Evolutionary conservation across 1,284 basidiomycete species (phyloP).

Genomic region (Apiotrichum sp.): DNA sequence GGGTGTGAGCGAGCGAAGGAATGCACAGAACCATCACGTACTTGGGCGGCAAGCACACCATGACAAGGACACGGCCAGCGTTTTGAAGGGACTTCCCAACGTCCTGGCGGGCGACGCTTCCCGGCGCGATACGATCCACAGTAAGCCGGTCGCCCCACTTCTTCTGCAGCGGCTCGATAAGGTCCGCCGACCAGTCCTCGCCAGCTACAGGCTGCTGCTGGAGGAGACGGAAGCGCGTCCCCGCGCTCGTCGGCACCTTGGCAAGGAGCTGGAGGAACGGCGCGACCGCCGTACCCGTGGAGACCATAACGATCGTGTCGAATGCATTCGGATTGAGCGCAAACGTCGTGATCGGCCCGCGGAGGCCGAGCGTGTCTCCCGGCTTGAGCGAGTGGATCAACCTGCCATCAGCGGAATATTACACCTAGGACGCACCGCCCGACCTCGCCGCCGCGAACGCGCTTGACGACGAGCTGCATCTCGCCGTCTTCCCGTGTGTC

Average conservation of each 20-base stretch:
- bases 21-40: conserved; percentile 13
- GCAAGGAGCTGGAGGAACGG: conserved; percentile 46
- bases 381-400: conserved; percentile 33
- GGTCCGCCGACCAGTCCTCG: conserved; percentile 10
- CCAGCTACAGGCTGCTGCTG: conserved; percentile 22
- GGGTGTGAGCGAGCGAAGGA: background rate
- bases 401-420: conserved; percentile 12
- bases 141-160: conserved; percentile 20
- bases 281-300: conserved; percentile 44
- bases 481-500: conserved; percentile 31
- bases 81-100: conserved; percentile 3
- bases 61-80: conserved; percentile 23
- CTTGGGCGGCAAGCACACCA: conserved; percentile 40
- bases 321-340: conserved; percentile 28
- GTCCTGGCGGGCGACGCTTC: conserved; percentile 1
- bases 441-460: conserved; percentile 44
- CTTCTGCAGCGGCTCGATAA: conserved; percentile 19
- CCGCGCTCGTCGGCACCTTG: conserved; percentile 20
- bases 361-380: conserved; percentile 34
- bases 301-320: conserved; percentile 43
- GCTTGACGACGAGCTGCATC: conserved; percentile 40
- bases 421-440: conserved; percentile 27
- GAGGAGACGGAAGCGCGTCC: conserved; percentile 20
- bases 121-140: conserved; percentile 16
- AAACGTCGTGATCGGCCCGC: conserved; percentile 42